phyloP scores from a whole-genome alignment of 495 filamentous ascomycete genomes.

The Penicillium robsamsonii region DNA sequence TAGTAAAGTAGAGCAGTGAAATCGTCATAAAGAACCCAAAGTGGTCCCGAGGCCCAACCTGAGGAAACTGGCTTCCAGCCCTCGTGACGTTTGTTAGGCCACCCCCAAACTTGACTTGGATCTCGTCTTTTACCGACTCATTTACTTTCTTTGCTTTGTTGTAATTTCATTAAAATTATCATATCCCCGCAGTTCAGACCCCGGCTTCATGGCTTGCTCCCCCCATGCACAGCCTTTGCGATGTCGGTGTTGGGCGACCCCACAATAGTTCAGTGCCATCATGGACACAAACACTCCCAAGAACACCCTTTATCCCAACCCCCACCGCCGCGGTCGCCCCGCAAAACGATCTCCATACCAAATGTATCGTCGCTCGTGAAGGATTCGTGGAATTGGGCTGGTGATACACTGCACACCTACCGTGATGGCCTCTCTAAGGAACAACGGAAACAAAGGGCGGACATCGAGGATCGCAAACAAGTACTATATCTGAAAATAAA shows the following conservation, averaged over 20 bases:
- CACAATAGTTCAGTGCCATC: constrained; percentile 33
- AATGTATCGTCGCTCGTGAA: constrained; percentile 38
- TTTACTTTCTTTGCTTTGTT: background rate
- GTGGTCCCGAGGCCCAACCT: background rate
- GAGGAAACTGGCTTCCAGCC: background rate
- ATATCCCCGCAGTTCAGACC: constrained; percentile 5
- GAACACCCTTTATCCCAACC: constrained; percentile 9
- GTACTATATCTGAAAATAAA: constrained; percentile 61
- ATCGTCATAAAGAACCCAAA: background rate
- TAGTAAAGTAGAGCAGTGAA: background rate
- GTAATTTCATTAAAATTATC: background rate
- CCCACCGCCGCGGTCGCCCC: constrained; percentile 20
- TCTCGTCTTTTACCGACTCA: background rate
- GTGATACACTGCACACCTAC: constrained; percentile 48
- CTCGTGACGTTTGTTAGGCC: constrained; percentile 25
- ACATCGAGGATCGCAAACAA: constrained; percentile 58
- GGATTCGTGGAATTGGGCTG: constrained; percentile 42
- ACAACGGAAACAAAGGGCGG: constrained; percentile 49
- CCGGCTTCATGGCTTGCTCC: constrained; percentile 28
- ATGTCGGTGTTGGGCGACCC: constrained; percentile 40
- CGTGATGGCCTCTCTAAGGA: constrained; percentile 57
- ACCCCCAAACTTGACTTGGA: constrained; percentile 1
- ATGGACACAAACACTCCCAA: constrained; percentile 16
- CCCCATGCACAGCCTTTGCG: constrained; percentile 28
- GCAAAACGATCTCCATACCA: constrained; percentile 33